Evolutionary conservation across 345 rosid species (phyloP).

Genomic region (Melaleuca quinquenervia): DNA sequence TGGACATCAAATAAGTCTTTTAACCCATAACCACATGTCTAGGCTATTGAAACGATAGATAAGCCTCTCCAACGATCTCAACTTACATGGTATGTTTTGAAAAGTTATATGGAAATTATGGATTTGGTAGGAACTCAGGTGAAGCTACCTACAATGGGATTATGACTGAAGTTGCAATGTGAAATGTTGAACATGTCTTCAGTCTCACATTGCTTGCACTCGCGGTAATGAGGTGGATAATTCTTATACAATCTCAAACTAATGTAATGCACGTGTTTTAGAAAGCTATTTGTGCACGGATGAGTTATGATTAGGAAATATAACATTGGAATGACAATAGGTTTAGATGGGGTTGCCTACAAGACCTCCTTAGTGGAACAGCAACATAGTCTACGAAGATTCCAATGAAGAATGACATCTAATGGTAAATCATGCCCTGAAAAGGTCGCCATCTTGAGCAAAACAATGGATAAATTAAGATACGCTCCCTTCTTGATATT

Average conservation of each 20-base stretch:
- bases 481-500: not conserved
- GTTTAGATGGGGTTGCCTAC: not conserved
- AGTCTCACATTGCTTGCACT: not conserved
- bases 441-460: not conserved
- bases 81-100: not conserved
- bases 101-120: not conserved
- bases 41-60: not conserved
- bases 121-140: not conserved
- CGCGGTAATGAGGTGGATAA: not conserved
- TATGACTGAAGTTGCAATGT: not conserved
- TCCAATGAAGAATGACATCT: not conserved
- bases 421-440: not conserved
- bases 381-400: not conserved
- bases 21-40: not conserved
- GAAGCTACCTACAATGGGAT: not conserved
- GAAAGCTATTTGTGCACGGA: not conserved
- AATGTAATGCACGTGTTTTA: not conserved
- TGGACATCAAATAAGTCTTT: not conserved
- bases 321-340: not conserved
- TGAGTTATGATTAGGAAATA: not conserved
- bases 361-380: not conserved
- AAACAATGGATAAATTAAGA: not conserved
- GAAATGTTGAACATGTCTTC: not conserved
- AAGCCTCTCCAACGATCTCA: not conserved
- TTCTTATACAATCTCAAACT: not conserved